Evolutionary conservation across 768 basidiomycete species (phyloP).

Genomic region (Trichaptum fuscoviolaceum): DNA sequence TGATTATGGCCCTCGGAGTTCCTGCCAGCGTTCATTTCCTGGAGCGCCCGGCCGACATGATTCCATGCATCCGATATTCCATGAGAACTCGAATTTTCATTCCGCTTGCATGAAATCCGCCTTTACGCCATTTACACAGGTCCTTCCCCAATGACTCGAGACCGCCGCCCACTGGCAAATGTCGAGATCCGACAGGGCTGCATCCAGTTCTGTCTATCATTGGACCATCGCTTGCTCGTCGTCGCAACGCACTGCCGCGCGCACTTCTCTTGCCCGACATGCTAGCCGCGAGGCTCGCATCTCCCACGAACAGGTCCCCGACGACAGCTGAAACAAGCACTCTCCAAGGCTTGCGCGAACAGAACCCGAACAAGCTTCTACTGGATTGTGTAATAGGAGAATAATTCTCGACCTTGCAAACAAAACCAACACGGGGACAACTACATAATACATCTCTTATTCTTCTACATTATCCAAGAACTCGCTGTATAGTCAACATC

Average conservation of each 20-base stretch:
- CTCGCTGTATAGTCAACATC: slow-evolving; percentile 48
- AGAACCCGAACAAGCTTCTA: neutral
- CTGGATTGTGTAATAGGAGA: neutral
- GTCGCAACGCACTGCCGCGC: neutral
- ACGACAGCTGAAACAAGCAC: neutral
- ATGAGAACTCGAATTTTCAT: neutral
- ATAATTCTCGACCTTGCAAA: neutral
- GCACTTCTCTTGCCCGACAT: neutral
- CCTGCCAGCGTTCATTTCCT: neutral
- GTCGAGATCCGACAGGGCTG: neutral
- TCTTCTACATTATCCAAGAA: neutral
- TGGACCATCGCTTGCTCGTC: neutral
- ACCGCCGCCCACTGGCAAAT: neutral
- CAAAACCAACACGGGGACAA: neutral
- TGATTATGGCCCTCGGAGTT: neutral
- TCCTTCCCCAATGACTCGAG: neutral
- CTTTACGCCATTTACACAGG: neutral
- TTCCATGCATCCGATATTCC: neutral
- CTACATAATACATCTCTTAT: neutral
- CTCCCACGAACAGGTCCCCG: neutral
- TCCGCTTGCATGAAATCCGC: neutral
- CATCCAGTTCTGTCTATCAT: neutral
- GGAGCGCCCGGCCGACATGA: neutral
- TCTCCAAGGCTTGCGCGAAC: neutral
- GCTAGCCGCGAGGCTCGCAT: neutral